Base-by-base conservation (phyloP, 2,329 filamentous ascomycete species). In the Xylaria sp. region DNA sequence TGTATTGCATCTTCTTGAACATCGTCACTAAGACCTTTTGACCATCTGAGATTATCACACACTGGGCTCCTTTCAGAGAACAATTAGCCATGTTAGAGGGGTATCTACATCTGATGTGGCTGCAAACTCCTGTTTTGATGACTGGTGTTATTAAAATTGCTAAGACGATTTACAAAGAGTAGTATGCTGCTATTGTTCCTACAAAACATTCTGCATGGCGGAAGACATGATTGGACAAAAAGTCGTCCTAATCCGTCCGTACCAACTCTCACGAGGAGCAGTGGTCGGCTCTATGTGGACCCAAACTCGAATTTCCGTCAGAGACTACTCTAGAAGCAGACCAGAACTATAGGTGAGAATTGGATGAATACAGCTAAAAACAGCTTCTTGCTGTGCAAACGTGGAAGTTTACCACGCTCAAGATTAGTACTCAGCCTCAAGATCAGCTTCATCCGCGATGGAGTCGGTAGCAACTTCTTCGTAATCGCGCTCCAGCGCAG, bases 401-500 rank as follows among this genome's bases (percentile, higher is more conserved):
- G 72, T 70, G 65, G 70, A 63, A 67, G 37, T 64, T 58, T 59
- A 51, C 52, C 32, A 63, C 60, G 23, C 63, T 56, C 57, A 41
- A 66, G 59, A 76, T 80, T 97, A 97, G 88, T 98, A 97, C 89
- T 98, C 95, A 75, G 93, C 92, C 85, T 97, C 94, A 76, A 88
- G 85, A 79, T 89, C 91, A 80, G 94, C 93, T 78, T 97, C 94
- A 74, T 90, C 92, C 81, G 94, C 94, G 78, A 97, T 85, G 73
- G 94, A 97, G 85, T 98, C 95, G 79, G 94, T 93, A 74, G 94
- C 95, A 80, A 98, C 96, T 86, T 99, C 96, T 86, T 98, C 95
- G 86, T 99, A 99, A 83, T 99, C 95, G 77, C 94, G 92, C 90
- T 99, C 96, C 73, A 99, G 89, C 77, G 96, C 96, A 82, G 96